Base-by-base conservation (phyloP, 805 yeast genomes). In the Candida nonsorbophila region DNA sequence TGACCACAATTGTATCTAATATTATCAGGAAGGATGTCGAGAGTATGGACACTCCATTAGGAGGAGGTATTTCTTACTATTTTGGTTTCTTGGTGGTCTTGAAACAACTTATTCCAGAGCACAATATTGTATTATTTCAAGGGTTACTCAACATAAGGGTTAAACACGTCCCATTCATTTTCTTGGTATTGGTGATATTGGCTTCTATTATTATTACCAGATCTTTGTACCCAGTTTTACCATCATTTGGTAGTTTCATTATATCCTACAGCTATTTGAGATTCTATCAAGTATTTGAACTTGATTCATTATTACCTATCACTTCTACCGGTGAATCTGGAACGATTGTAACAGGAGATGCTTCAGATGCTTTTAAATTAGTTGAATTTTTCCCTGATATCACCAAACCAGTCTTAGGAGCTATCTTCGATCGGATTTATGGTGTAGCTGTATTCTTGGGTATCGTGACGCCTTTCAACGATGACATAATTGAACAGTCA, bases 301-400 rank as follows among this genome's bases (percentile, higher is more conserved):
- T 61, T 14, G 81, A 74, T 32, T 78, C 75, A 24, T 51, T 66
- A n/a, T 57, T 79, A 36, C 79, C 83, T 9, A 44, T 61, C 16
- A 52, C 66, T 7, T 33, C 67, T 41, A 50, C 55, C 20, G 39
- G 34, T 24, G 36, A 40, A 8, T 18, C 51, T 4, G 41, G 49
- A 32, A 29, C 49, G 13, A 49, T 66, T 14, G 57, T 78, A 7
- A 54, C 71, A 16, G 96, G 97, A 21, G 96, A 87, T 53, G 94
- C 96, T 0, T 79, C 92, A 0, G 96, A 88, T 42, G 82, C 90
- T 1, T 88, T 88, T 62, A 77, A 84, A 32, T 67, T 88, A 38
- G 78, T 79, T 18, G 80, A 81, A 44, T 85, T 88, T 51, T 88
- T 88, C 74, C 97, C 97, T 1, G 75, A 67, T 27, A 49, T 71